A percentile compares a stretch with the other conserved stretches of the same genome.
phyloP scores from a whole-genome alignment of 495 filamentous ascomycete species.

The Lepidopterella palustris region DNA sequence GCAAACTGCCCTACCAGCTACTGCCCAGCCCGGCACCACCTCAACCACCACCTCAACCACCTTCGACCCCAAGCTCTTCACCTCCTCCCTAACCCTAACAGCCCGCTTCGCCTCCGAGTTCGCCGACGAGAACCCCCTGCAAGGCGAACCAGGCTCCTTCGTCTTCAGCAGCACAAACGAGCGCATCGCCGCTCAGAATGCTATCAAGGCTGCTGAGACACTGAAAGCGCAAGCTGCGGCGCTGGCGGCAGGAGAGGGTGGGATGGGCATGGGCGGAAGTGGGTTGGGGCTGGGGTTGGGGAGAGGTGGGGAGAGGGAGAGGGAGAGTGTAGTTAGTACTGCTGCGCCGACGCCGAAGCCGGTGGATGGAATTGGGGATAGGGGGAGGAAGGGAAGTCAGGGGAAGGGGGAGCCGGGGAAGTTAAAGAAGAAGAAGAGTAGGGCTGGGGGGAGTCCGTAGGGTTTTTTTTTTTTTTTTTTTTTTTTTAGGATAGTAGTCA shows the following conservation, averaged over 20 bases:
- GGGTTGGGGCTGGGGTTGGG: neutral
- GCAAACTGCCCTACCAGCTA: neutral
- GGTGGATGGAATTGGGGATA: constrained; percentile 5
- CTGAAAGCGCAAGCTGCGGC: constrained; percentile 10
- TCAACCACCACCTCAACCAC: constrained; percentile 4
- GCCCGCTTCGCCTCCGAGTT: constrained; percentile 49
- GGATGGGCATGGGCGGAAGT: neutral
- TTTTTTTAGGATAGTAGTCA: too few relatives aligned
- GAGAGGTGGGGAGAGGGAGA: neutral
- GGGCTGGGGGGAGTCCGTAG: constrained; percentile 18
- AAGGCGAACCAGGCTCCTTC: constrained; percentile 82
- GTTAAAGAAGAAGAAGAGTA: constrained; percentile 56
- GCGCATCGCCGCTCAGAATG: constrained; percentile 36
- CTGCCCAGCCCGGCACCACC: constrained; percentile 37
- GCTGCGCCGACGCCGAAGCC: constrained; percentile 25
- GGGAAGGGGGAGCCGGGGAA: constrained; percentile 38
- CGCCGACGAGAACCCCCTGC: constrained; percentile 86
- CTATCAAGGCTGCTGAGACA: constrained; percentile 15
- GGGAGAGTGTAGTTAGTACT: constrained; percentile 9
- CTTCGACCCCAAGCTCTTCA: constrained; percentile 27
- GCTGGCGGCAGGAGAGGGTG: neutral
- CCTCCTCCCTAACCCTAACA: constrained; percentile 23
- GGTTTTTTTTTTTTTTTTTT: too few relatives aligned
- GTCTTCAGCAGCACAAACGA: constrained; percentile 56
- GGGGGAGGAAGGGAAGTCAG: constrained; percentile 19